phyloP scores from a whole-genome alignment of 192 early-diverging fungal genomes.

The Gaertneriomyces sp. region DNA sequence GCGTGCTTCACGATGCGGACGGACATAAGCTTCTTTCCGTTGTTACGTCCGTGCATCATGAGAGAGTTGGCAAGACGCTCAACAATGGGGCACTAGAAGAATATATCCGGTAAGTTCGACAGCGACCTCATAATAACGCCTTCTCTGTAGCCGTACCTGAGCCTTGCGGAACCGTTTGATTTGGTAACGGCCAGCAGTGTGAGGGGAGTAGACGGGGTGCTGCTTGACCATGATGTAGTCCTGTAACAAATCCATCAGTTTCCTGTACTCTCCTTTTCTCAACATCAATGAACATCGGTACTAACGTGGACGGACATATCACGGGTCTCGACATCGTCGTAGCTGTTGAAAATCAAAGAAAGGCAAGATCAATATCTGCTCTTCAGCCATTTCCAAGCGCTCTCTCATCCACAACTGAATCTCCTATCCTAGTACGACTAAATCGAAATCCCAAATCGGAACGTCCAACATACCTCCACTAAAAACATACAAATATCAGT shows the following conservation, averaged over 20 bases:
- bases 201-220: conserved; percentile 91
- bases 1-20: conserved; percentile 98
- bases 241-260: conserved; percentile 6
- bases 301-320: conserved; percentile 42
- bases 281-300: conserved; percentile 7
- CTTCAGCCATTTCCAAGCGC: conserved; percentile 8
- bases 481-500: not conserved
- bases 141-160: conserved; percentile 53
- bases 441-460: conserved; percentile 1
- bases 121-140: not conserved
- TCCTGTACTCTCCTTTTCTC: not conserved
- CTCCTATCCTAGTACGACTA: conserved; percentile 1
- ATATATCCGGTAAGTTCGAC: not conserved
- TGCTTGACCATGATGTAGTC: conserved; percentile 88
- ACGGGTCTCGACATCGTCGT: conserved; percentile 50
- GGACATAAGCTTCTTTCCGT: conserved; percentile 99
- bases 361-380: not conserved
- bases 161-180: conserved; percentile 96
- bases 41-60: conserved; percentile 99
- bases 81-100: conserved; percentile 83
- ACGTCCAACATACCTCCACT: conserved; percentile 12
- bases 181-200: conserved; percentile 98
- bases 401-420: not conserved
- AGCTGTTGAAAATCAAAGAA: conserved; percentile 16
- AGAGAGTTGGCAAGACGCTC: conserved; percentile 98